These are phyloP conservation scores for Martensiomyces pterosporus DNA, from an alignment of 192 early-diverging fungal species.

Conservation along the genomic window DNA sequence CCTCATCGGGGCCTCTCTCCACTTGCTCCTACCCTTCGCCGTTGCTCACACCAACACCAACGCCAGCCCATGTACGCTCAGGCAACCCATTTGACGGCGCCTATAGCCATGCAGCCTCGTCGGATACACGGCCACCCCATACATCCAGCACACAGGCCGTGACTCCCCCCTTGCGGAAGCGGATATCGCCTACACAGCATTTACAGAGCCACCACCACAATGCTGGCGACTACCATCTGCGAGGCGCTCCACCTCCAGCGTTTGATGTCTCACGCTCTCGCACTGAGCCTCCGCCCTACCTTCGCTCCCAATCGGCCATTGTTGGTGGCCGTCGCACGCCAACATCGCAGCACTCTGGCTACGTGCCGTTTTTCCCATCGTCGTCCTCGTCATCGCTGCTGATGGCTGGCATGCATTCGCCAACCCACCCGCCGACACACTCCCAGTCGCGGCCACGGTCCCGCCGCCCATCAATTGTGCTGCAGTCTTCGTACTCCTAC, in stretches of 20 bases:
- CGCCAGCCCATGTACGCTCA: too few relatives aligned
- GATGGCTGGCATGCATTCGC: background rate
- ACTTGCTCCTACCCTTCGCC: constrained; percentile 6
- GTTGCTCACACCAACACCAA: constrained; percentile 21
- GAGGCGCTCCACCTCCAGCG: too few relatives aligned
- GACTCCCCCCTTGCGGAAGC: constrained; percentile 1
- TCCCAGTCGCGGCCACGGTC: constrained; percentile 20
- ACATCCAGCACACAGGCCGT: background rate
- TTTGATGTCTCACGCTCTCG: constrained; percentile 1
- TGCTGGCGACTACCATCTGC: too few relatives aligned
- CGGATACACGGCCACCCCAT: background rate
- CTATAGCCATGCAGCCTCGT: too few relatives aligned
- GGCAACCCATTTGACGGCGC: background rate
- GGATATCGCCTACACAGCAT: constrained; percentile 6
- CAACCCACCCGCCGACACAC: too few relatives aligned
- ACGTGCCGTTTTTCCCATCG: constrained; percentile 2
- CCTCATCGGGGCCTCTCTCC: constrained; percentile 1
- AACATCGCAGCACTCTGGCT: background rate
- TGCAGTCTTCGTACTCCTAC: constrained; percentile 36
- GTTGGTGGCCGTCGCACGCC: constrained; percentile 1
- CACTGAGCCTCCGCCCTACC: constrained; percentile 5
- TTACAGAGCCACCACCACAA: constrained; percentile 1
- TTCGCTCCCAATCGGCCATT: background rate
- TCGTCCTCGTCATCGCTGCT: background rate
- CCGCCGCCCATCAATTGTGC: constrained; percentile 34